Evolutionary conservation across 176 grass and related monocot genomes (phyloP).

Genomic region (Tillandsia leiboldiana): DNA sequence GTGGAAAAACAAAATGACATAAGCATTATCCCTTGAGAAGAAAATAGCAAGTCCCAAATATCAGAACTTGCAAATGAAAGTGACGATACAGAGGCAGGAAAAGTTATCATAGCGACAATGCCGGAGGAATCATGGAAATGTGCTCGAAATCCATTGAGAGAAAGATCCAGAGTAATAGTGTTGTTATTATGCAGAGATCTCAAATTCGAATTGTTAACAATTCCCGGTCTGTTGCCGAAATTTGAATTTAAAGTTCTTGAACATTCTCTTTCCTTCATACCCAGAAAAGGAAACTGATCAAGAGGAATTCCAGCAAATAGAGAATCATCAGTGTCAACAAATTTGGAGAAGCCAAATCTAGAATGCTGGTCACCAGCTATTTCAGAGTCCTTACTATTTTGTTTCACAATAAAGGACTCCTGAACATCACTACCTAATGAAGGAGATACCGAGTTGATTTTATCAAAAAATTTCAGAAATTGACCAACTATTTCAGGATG

Average conservation of each 20-base stretch:
- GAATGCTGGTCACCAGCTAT: constrained; percentile 22
- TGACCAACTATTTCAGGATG: constrained; percentile 54
- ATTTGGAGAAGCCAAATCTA: constrained; percentile 54
- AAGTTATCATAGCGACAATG: constrained; percentile 48
- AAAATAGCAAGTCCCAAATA: constrained; percentile 66
- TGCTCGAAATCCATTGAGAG: constrained; percentile 42
- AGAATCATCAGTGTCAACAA: constrained; percentile 22
- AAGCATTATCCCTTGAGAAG: constrained; percentile 49
- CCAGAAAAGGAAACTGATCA: constrained; percentile 63
- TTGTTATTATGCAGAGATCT: constrained; percentile 22
- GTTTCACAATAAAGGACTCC: constrained; percentile 14
- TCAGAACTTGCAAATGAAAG: constrained; percentile 33
- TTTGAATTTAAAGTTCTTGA: constrained; percentile 21
- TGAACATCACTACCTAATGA: constrained; percentile 23
- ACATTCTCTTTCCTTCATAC: constrained; percentile 25
- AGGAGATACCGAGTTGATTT: constrained; percentile 31
- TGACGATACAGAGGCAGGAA: constrained; percentile 49
- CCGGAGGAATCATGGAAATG: constrained; percentile 76
- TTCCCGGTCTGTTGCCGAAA: constrained; percentile 11
- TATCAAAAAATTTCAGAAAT: constrained; percentile 45
- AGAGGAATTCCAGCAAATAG: constrained; percentile 40
- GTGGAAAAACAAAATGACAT: constrained; percentile 43
- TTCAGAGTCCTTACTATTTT: constrained; percentile 19
- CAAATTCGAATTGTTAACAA: constrained; percentile 12
- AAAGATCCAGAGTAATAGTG: constrained; percentile 38